Evolutionary conservation across 805 yeast genomes (phyloP).

Genomic region (Hanseniaspora meyeri): DNA sequence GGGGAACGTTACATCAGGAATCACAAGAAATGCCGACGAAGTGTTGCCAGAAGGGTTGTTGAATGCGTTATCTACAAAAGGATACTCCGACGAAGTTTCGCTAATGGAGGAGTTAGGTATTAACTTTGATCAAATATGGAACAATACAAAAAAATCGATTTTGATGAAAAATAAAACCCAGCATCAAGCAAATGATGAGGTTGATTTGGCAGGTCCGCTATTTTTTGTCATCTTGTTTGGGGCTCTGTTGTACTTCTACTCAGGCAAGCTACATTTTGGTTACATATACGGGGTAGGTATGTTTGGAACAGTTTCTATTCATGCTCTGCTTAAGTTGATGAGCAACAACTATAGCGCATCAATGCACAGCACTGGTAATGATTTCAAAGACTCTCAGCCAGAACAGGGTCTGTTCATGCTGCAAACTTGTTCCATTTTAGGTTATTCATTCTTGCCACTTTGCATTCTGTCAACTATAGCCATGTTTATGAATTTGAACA

Average conservation of each 20-base stretch:
- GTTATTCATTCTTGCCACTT: conserved; percentile 84
- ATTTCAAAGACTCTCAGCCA: conserved; percentile 13
- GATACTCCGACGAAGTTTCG: conserved; percentile 92
- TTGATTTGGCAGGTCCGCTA: conserved; percentile 87
- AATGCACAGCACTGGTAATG: conserved; percentile 34
- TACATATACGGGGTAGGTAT: conserved; percentile 93
- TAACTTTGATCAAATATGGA: conserved; percentile 74
- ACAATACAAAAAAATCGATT: conserved; percentile 53
- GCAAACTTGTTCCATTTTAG: conserved; percentile 81
- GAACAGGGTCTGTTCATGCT: conserved; percentile 31
- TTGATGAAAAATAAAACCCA: conserved; percentile 58
- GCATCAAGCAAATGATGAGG: conserved; percentile 46
- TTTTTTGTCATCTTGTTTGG: conserved; percentile 82
- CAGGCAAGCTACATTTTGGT: conserved; percentile 94
- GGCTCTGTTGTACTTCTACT: conserved; percentile 51
- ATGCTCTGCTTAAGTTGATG: conserved; percentile 78
- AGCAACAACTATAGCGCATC: conserved; percentile 37
- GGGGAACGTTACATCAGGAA: neutral
- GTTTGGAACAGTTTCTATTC: conserved; percentile 77
- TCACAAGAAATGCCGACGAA: conserved; percentile 21
- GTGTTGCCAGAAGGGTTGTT: conserved; percentile 60
- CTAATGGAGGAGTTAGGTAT: conserved; percentile 86
- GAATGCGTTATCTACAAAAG: conserved; percentile 86
- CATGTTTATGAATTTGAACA: conserved; percentile 65
- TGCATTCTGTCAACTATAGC: conserved; percentile 49